phyloP scores from a whole-genome alignment of 2,329 filamentous ascomycete species.

The Talaromyces pinophilus region DNA sequence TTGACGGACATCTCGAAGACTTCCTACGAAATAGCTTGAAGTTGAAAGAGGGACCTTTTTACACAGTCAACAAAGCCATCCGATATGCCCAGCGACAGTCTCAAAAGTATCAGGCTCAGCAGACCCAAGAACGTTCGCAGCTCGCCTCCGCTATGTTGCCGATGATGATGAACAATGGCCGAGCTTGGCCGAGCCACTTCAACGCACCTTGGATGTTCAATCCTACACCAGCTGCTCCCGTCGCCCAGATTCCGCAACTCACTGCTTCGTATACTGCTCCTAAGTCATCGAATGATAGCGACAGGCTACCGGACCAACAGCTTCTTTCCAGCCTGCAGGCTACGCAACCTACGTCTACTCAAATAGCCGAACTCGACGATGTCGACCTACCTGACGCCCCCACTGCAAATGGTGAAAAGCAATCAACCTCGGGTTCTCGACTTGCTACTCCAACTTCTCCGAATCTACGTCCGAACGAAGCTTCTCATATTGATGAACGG shows the following conservation, averaged over 20 bases:
- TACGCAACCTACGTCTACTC: slow-evolving; percentile 13
- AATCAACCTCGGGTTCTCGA: not conserved
- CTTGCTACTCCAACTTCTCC: not conserved
- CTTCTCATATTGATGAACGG: slow-evolving; percentile 29
- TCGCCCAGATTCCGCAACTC: not conserved
- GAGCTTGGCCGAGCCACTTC: slow-evolving; percentile 5
- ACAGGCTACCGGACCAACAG: slow-evolving; percentile 8
- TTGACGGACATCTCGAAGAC: slow-evolving; percentile 16
- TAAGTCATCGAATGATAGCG: not conserved
- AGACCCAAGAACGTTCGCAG: slow-evolving; percentile 15
- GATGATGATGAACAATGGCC: slow-evolving; percentile 13
- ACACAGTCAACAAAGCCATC: slow-evolving; percentile 20
- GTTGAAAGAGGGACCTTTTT: slow-evolving; percentile 21
- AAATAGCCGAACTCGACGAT: slow-evolving; percentile 14
- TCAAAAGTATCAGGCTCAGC: slow-evolving; percentile 14
- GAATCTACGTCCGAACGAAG: slow-evolving; percentile 28
- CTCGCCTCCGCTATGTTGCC: slow-evolving; percentile 16
- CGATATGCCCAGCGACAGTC: slow-evolving; percentile 20
- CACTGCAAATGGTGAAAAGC: slow-evolving; percentile 48
- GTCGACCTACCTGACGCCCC: not conserved
- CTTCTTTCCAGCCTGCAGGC: slow-evolving; percentile 7
- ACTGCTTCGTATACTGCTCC: not conserved
- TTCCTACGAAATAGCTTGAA: slow-evolving; percentile 20
- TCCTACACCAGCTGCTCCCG: not conserved
- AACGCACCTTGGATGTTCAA: slow-evolving; percentile 9